Evolutionary conservation across 2,329 filamentous ascomycete genomes (phyloP), one percentile per base, ranked within the genome.

Genomic region (Sporothrix pallida): DNA sequence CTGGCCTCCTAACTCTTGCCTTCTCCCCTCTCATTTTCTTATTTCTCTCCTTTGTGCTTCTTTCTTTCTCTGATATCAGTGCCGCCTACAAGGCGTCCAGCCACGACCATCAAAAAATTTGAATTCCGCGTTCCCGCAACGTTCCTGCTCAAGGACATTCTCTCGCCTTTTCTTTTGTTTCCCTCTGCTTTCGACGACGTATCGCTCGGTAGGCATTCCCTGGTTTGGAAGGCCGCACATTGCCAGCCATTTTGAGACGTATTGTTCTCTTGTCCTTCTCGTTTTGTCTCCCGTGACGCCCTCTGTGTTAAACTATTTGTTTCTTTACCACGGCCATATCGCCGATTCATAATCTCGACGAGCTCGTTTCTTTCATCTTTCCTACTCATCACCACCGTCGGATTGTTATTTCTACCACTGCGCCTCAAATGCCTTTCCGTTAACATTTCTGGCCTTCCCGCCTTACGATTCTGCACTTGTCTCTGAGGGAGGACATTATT

Each of bases 351-450:
- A 15, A 62, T 37, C 31, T 37, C 37, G 44, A n/a, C 56, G n/a
- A n/a, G 31, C n/a, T 54, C 48, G 20, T 20, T 54, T 31, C 20
- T 54, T 62, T 48, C 7, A 48, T 26, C 42, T 10, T 31, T 50
- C 20, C 23, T 37, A 23, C 52, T 60, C 31, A 50, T 37, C 37
- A 26, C 23, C n/a, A 20, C 8, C 9, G 7, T 44, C 31, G 31
- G 31, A 20, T 42, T 58, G 10, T 20, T n/a, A 60, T 26, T 15
- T 65, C 69, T 23, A 73, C 52, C 72, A 69, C 74, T 76, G 58
- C 76, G 70, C 69, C 77, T 78, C 79, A 80, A 79, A 82, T 82
- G 80, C 79, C 76, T 81, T 78, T 74, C 75, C 75, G 74, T 77
- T 80, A 77, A 76, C 74, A 73, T 71, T 76, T 74, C 71, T 79